These are phyloP conservation scores for Fomitopsis palustris DNA, from an alignment of 1,284 basidiomycete species.

Conservation along the genomic window DNA sequence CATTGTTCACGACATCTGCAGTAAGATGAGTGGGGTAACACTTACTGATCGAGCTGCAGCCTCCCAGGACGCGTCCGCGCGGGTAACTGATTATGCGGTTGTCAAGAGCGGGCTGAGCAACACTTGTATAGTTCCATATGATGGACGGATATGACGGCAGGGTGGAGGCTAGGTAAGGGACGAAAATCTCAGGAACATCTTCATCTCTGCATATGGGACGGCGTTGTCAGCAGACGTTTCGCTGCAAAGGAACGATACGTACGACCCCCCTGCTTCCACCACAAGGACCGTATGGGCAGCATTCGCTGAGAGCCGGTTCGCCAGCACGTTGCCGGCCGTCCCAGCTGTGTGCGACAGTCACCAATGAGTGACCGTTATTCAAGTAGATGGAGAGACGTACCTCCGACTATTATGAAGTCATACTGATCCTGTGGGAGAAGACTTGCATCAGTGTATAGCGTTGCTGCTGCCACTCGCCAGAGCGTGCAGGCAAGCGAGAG, in stretches of 20 bases:
- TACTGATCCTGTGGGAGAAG: too few species aligned
- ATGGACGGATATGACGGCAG: constrained; percentile 6
- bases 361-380: not conserved
- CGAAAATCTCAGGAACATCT: not conserved
- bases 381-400: too few species aligned
- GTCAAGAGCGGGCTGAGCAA: constrained; percentile 21
- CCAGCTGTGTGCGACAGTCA: constrained; percentile 7
- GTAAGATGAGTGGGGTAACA: not conserved
- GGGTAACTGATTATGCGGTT: constrained; percentile 22
- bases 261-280: constrained; percentile 22
- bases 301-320: constrained; percentile 25
- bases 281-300: constrained; percentile 16
- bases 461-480: too few species aligned
- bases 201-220: not conserved
- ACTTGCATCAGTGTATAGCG: too few species aligned
- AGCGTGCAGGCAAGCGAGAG: too few species aligned
- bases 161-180: constrained; percentile 3
- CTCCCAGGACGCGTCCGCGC: constrained; percentile 24
- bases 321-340: constrained; percentile 22
- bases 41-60: constrained; percentile 24
- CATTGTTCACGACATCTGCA: not conserved
- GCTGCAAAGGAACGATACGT: not conserved
- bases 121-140: constrained; percentile 23
- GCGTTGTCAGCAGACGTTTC: not conserved
- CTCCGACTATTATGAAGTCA: too few species aligned